Conservation (phyloP, 2,329 filamentous ascomycete genomes). For the Fusarium abutilonis region DNA sequence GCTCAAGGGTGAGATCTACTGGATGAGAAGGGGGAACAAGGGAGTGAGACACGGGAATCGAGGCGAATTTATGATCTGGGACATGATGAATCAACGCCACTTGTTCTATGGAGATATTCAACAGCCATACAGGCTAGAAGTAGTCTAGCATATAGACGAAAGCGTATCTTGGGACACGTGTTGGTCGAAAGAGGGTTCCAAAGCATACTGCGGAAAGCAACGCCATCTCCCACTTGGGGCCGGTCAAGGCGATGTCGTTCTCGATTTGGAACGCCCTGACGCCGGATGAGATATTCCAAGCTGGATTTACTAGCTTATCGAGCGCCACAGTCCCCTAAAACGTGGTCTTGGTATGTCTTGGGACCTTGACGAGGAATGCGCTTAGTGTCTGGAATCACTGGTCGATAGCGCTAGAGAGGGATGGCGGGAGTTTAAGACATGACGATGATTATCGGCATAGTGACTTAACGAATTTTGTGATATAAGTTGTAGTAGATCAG, state of each 20-base stretch:
- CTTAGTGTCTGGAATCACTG: constrained; percentile 28
- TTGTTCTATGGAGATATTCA: constrained; percentile 1
- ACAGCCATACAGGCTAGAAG: neutral
- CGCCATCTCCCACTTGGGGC: constrained; percentile 5
- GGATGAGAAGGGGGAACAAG: constrained; percentile 12
- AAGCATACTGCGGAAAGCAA: constrained; percentile 32
- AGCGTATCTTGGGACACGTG: constrained; percentile 21
- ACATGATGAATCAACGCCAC: constrained; percentile 19
- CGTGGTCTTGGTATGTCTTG: constrained; percentile 37
- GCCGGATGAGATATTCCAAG: constrained; percentile 17
- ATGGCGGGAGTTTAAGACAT: constrained; percentile 12
- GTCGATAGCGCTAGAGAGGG: constrained; percentile 9
- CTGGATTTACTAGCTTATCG: constrained; percentile 3
- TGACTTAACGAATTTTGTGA: neutral
- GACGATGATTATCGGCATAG: constrained; percentile 5
- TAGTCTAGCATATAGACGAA: constrained; percentile 25
- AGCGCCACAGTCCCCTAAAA: constrained; percentile 28
- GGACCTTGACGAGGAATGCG: constrained; percentile 28
- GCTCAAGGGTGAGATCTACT: constrained; percentile 19
- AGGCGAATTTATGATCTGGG: constrained; percentile 33
- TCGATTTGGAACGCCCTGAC: constrained; percentile 14
- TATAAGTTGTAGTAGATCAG: neutral
- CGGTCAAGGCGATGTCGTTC: constrained; percentile 16
- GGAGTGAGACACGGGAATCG: constrained; percentile 15
- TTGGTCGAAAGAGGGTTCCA: constrained; percentile 7